Conservation (phyloP, 345 rosid species). For the Noccaea caerulescens region DNA sequence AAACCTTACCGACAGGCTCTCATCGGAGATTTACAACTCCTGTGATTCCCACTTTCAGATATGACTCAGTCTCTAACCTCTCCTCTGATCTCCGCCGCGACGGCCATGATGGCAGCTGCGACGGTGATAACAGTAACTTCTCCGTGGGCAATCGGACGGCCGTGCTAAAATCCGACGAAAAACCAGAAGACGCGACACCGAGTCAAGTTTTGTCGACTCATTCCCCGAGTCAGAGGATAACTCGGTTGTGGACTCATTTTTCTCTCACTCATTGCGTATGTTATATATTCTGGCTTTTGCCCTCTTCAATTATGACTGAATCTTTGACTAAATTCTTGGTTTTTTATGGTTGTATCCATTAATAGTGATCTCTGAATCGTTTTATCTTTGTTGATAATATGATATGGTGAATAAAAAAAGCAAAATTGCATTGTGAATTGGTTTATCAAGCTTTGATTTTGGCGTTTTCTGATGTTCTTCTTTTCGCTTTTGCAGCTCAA, state of each 20-base stretch:
- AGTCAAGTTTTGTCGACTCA: conserved; percentile 46
- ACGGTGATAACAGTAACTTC: conserved; percentile 19
- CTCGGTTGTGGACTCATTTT: conserved; percentile 44
- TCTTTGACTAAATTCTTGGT: conserved; percentile 40
- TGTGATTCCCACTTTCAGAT: conserved; percentile 61
- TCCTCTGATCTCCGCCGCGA: conserved; percentile 55
- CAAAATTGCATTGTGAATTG: conserved; percentile 9
- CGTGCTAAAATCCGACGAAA: conserved; percentile 40
- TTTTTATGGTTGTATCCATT: not conserved
- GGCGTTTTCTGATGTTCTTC: conserved; percentile 1
- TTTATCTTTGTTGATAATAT: not conserved
- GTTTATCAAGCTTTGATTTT: not conserved
- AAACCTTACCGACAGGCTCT: conserved; percentile 44
- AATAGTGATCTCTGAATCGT: not conserved
- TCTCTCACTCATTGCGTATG: conserved; percentile 37
- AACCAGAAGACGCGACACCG: conserved; percentile 23
- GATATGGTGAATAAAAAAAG: too few relatives aligned
- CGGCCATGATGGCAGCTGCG: conserved; percentile 14
- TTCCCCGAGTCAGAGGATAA: conserved; percentile 45
- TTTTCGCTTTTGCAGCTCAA: conserved; percentile 57
- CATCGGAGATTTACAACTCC: conserved; percentile 67
- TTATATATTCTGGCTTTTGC: not conserved
- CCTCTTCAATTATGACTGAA: not conserved
- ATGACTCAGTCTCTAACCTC: conserved; percentile 38
- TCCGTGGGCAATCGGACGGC: conserved; percentile 47